These are phyloP conservation scores for Daldinia childiae DNA, from an alignment of 495 filamentous ascomycete genomes.

Conservation along the genomic window DNA sequence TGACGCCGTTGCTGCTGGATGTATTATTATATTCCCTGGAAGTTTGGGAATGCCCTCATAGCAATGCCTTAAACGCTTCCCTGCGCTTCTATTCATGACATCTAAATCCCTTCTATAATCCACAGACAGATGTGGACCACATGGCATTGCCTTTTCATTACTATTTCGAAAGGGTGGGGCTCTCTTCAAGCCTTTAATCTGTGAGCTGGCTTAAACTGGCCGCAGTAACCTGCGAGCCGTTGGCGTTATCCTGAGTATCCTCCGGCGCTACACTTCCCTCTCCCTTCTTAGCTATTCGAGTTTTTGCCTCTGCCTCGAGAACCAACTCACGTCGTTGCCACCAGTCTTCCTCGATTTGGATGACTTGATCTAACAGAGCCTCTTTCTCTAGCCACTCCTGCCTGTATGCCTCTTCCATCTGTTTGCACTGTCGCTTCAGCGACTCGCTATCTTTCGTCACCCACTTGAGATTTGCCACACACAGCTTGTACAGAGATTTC, in stretches of 20 bases:
- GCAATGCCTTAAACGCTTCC: neutral
- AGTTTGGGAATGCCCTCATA: neutral
- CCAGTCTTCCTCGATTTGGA: constrained; percentile 63
- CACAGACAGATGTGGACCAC: neutral
- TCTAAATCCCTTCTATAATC: neutral
- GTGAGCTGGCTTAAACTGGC: constrained; percentile 13
- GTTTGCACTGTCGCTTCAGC: constrained; percentile 70
- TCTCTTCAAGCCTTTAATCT: constrained; percentile 9
- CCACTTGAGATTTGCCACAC: constrained; percentile 84
- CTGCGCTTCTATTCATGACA: neutral
- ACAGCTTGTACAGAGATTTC: constrained; percentile 73
- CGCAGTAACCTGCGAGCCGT: constrained; percentile 19
- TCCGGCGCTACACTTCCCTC: neutral
- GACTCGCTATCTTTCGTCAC: constrained; percentile 73
- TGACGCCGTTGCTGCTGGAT: neutral
- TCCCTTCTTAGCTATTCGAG: constrained; percentile 21
- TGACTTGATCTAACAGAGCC: constrained; percentile 63
- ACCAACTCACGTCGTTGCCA: constrained; percentile 56
- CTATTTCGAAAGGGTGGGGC: neutral
- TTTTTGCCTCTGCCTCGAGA: constrained; percentile 46
- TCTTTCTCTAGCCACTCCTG: constrained; percentile 90
- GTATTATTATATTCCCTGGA: neutral
- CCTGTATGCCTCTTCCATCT: constrained; percentile 71
- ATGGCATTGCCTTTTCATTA: neutral
- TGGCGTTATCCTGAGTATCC: constrained; percentile 19